Percentiles rank a stretch among this genome's conserved stretches.
phyloP scores from a whole-genome alignment of 2,329 filamentous ascomycete species.

The Colletotrichum sp. region DNA sequence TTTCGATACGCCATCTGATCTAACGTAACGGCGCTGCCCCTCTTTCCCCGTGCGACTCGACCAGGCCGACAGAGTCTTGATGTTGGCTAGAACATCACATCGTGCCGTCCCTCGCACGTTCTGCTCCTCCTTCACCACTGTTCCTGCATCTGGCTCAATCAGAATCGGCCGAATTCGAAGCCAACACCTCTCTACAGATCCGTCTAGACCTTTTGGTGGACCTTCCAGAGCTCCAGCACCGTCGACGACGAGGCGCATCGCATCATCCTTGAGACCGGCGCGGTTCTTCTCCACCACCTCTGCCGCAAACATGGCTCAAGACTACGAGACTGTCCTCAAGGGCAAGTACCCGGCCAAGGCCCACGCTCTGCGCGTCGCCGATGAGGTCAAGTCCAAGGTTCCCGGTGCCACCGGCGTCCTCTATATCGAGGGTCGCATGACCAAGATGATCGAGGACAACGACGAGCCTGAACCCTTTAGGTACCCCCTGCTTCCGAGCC shows the following conservation, averaged over 20 bases:
- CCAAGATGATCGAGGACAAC: conserved; percentile 85
- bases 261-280: not conserved
- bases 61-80: not conserved
- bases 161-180: not conserved
- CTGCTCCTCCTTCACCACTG: not conserved
- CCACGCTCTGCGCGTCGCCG: conserved; percentile 84
- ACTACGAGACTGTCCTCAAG: conserved; percentile 59
- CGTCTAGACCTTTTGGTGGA: not conserved
- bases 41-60: conserved; percentile 7
- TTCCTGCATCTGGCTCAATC: not conserved
- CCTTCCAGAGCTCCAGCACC: not conserved
- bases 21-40: not conserved
- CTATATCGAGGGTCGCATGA: conserved; percentile 87
- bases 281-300: not conserved
- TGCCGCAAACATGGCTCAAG: conserved; percentile 19
- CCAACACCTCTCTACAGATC: not conserved
- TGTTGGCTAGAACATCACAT: conserved; percentile 15
- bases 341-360: conserved; percentile 83
- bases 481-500: conserved; percentile 43
- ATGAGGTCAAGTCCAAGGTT: conserved; percentile 73
- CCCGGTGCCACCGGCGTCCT: conserved; percentile 73
- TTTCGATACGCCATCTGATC: not conserved
- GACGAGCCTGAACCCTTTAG: conserved; percentile 84
- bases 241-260: not conserved
- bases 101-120: not conserved